These are phyloP conservation scores for Populus hybrid DNA, from an alignment of 441 rosid species.

Conservation along the genomic window DNA sequence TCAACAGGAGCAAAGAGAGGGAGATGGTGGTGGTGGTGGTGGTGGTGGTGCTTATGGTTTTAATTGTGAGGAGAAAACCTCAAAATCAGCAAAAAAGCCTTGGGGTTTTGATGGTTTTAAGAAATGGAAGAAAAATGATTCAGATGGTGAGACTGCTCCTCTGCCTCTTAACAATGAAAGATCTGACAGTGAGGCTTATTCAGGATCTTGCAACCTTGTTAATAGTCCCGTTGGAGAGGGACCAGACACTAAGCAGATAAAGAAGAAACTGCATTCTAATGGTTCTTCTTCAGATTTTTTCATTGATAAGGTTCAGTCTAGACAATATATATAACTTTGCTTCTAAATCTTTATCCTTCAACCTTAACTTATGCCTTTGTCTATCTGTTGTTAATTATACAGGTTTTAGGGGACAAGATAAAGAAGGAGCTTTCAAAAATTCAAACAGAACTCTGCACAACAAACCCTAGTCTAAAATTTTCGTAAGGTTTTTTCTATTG, in stretches of 20 bases:
- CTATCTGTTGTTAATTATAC: not conserved
- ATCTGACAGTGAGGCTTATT: slow-evolving; percentile 40
- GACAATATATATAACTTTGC: not conserved
- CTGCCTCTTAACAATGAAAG: slow-evolving; percentile 44
- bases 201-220: slow-evolving; percentile 36
- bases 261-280: slow-evolving; percentile 55
- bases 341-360: not conserved
- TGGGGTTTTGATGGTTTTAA: slow-evolving; percentile 64
- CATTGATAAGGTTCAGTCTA: slow-evolving; percentile 56
- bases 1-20: slow-evolving; percentile 36
- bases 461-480: slow-evolving; percentile 52
- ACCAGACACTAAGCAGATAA: slow-evolving; percentile 61
- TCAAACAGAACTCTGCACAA: slow-evolving; percentile 54
- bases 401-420: slow-evolving; percentile 73
- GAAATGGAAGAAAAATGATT: slow-evolving; percentile 62
- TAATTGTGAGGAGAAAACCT: slow-evolving; percentile 27
- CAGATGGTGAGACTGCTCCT: slow-evolving; percentile 59
- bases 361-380: not conserved
- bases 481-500: slow-evolving; percentile 39
- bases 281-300: slow-evolving; percentile 71
- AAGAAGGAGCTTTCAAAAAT: slow-evolving; percentile 68
- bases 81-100: slow-evolving; percentile 51
- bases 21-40: slow-evolving; percentile 7
- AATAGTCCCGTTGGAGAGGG: slow-evolving; percentile 53
- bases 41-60: slow-evolving; percentile 11